These are phyloP conservation scores for Plasmopara viticola DNA, from an alignment of 352 stramenopile genomes.

Conservation along the genomic window DNA sequence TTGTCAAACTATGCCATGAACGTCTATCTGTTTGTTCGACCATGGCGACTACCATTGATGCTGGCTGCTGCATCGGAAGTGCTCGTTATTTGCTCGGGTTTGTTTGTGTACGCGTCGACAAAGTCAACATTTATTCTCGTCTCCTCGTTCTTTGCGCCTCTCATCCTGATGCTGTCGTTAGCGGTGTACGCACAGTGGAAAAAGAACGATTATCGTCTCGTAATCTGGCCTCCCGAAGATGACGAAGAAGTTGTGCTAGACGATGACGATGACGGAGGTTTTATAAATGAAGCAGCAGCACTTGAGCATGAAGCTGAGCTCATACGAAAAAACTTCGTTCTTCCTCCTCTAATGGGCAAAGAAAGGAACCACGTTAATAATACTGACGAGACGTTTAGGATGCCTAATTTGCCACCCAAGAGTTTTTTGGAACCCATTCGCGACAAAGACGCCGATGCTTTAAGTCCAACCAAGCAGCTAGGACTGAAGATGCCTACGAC, in stretches of 20 bases:
- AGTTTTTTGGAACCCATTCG: slow-evolving; percentile 20
- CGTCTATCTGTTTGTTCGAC: slow-evolving; percentile 62
- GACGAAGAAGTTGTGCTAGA: slow-evolving; percentile 74
- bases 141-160: slow-evolving; percentile 61
- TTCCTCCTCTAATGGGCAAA: slow-evolving; percentile 64
- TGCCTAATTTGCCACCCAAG: slow-evolving; percentile 65
- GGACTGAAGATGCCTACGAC: slow-evolving; percentile 8
- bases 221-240: slow-evolving; percentile 77
- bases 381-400: slow-evolving; percentile 70
- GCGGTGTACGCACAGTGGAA: slow-evolving; percentile 71
- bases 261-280: slow-evolving; percentile 68
- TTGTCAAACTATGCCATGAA: slow-evolving; percentile 70
- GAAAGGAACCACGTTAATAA: slow-evolving; percentile 52
- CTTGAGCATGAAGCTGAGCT: slow-evolving; percentile 70
- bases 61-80: slow-evolving; percentile 70
- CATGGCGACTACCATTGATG: slow-evolving; percentile 71
- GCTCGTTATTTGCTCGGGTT: slow-evolving; percentile 70
- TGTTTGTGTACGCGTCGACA: slow-evolving; percentile 79
- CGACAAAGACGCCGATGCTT: slow-evolving; percentile 9
- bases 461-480: slow-evolving; percentile 18
- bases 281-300: slow-evolving; percentile 54
- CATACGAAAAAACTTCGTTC: slow-evolving; percentile 71
- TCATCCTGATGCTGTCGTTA: slow-evolving; percentile 73
- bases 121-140: slow-evolving; percentile 74
- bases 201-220: slow-evolving; percentile 79